Conservation (phyloP, 495 filamentous ascomycete genomes). For the Neurospora sp. region DNA sequence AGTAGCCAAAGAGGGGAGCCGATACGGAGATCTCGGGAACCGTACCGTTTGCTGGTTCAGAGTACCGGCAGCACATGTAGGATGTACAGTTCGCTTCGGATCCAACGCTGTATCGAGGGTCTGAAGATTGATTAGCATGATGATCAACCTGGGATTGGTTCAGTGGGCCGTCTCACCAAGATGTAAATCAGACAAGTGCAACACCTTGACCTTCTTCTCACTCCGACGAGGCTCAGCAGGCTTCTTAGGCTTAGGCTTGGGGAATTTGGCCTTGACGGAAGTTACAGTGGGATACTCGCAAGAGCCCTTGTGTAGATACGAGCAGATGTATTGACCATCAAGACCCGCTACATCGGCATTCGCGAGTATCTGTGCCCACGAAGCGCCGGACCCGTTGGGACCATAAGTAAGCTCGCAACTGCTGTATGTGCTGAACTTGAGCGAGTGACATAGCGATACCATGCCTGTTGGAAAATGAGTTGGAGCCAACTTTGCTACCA, state of each 20-base stretch:
- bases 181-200: conserved; percentile 52
- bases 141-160: background rate
- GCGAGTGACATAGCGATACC: conserved; percentile 38
- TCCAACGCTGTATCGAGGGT: conserved; percentile 44
- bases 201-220: conserved; percentile 45
- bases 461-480: conserved; percentile 38
- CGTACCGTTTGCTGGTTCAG: conserved; percentile 6
- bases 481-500: conserved; percentile 39
- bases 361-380: conserved; percentile 49
- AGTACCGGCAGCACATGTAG: conserved; percentile 44
- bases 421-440: conserved; percentile 29
- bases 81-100: conserved; percentile 48
- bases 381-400: conserved; percentile 37
- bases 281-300: conserved; percentile 36
- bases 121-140: conserved; percentile 9
- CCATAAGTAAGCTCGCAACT: conserved; percentile 38
- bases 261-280: conserved; percentile 40
- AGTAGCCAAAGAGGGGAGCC: conserved; percentile 44
- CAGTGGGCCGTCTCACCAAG: conserved; percentile 17
- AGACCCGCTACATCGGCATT: conserved; percentile 43
- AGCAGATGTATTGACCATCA: conserved; percentile 51
- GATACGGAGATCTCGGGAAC: conserved; percentile 29
- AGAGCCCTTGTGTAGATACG: conserved; percentile 34
- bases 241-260: conserved; percentile 45
- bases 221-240: conserved; percentile 31